Evolutionary conservation across 176 grass and related monocot species (phyloP).

Genomic region (Zea luxurians): DNA sequence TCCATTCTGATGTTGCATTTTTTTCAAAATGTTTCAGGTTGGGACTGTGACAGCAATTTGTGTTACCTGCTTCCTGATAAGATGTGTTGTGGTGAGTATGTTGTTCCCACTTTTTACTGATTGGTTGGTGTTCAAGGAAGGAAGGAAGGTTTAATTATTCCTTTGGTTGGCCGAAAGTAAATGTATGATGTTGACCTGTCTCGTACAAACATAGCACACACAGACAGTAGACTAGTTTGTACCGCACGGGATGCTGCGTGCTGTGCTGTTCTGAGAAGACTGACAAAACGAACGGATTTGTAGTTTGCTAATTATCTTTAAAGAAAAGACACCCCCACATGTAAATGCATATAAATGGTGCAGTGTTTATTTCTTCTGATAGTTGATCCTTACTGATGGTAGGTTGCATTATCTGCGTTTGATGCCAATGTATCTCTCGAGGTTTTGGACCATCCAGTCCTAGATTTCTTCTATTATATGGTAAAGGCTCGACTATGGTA

Average conservation of each 20-base stretch:
- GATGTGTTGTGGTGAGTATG: constrained; percentile 78
- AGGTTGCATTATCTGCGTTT: constrained; percentile 81
- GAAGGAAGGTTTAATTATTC: not conserved
- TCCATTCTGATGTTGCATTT: too few relatives aligned
- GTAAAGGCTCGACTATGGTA: constrained; percentile 30
- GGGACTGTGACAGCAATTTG: constrained; percentile 85
- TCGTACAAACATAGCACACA: constrained; percentile 7
- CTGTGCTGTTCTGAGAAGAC: constrained; percentile 2
- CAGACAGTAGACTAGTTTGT: constrained; percentile 5
- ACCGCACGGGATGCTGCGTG: constrained; percentile 4
- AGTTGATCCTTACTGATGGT: constrained; percentile 16
- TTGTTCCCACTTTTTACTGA: constrained; percentile 14
- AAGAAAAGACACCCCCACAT: not conserved
- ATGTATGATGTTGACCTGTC: constrained; percentile 34
- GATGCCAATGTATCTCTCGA: constrained; percentile 68
- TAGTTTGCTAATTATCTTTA: too few relatives aligned
- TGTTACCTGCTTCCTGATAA: constrained; percentile 82
- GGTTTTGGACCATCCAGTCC: constrained; percentile 88
- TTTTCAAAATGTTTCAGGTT: constrained; percentile 51
- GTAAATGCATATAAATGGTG: constrained; percentile 5
- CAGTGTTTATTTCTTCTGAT: constrained; percentile 1
- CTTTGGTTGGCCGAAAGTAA: constrained; percentile 29
- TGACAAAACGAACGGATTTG: too few relatives aligned
- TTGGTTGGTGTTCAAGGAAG: not conserved
- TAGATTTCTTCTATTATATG: constrained; percentile 87